Evolutionary conservation across 2,329 filamentous ascomycete species (phyloP), one percentile per base, ranked within the genome.

Genomic region (Alternaria rosae): DNA sequence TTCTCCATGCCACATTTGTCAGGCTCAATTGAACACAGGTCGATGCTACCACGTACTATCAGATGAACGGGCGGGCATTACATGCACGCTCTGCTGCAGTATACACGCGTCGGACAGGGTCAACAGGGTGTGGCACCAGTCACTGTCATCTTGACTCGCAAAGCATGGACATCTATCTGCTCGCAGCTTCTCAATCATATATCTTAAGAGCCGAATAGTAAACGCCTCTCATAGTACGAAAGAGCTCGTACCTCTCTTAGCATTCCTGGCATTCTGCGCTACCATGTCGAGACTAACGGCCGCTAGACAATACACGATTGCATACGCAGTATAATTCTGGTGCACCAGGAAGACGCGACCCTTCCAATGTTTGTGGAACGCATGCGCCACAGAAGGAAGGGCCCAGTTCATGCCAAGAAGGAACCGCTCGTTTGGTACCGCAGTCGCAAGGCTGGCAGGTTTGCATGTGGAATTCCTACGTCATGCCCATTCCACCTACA

Each of bases 381-480:
- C 47, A 38, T 8, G 47, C 47, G 47, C 47, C 47, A 51, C 47
- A 51, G 44, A 8, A 38, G 30, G 30, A 50, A 57, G 54, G 48
- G 47, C 47, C 41, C 30, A 42, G 41, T 5, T 32, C 9, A 7
- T 51, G 57, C 54, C 54, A 58, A 47, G 43, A 58, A 30, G 54
- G 42, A 15, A 48, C 50, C 41, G 32, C 51, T 52, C 45, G 48
- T 54, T 28, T 42, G 51, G 51, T 25, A 26, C 41, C 41, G 48
- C 56, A 62, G 62, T 52, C 57, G 55, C 61, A 62, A 38, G 50
- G 50, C 58, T 59, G 57, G 55, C 57, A 47, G 43, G 56, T 62
- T 58, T 61, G 59, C 59, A 59, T 59, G 61, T 59, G 58, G 35
- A 25, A 41, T 47, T 63, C 32, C 60, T 67, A 69, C 67, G 67